Conservation (phyloP, 257 asterid genomes). For the Rhazya stricta region DNA sequence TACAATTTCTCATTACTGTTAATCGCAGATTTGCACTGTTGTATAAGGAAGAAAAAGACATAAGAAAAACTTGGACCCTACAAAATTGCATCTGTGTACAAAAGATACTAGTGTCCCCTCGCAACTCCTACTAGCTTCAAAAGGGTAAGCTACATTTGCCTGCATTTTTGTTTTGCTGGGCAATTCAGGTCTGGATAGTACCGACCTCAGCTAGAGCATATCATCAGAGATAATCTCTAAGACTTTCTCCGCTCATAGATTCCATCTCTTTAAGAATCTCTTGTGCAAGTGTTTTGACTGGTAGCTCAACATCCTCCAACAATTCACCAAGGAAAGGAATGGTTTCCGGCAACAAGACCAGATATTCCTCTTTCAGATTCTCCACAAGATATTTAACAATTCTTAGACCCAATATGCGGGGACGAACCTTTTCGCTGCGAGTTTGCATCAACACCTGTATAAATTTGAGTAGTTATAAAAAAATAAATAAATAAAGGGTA, state of each 20-base stretch:
- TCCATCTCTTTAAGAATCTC: slow-evolving; percentile 82
- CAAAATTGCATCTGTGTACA: background rate
- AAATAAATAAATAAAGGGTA: background rate
- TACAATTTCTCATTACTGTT: background rate
- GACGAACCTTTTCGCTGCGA: slow-evolving; percentile 70
- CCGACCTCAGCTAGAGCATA: background rate
- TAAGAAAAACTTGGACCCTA: background rate
- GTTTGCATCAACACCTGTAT: slow-evolving; percentile 91
- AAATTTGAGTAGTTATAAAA: background rate
- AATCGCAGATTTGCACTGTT: too few relatives aligned
- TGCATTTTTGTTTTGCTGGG: background rate
- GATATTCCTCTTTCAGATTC: slow-evolving; percentile 77
- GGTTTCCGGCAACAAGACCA: slow-evolving; percentile 66
- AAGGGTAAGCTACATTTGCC: background rate
- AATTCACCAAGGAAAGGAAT: slow-evolving; percentile 85
- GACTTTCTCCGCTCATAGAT: slow-evolving; percentile 76
- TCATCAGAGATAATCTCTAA: slow-evolving; percentile 62
- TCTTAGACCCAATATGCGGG: slow-evolving; percentile 72
- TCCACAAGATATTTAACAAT: slow-evolving; percentile 59
- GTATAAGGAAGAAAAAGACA: background rate
- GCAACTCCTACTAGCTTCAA: background rate
- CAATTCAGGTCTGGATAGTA: background rate
- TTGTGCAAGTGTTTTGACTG: slow-evolving; percentile 84
- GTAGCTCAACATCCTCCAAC: slow-evolving; percentile 73
- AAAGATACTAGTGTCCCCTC: background rate